A percentile compares a stretch with the other conserved stretches of the same genome.
These are phyloP conservation scores for Nothophaeocryptopus gaeumannii DNA, from an alignment of 2,329 filamentous ascomycete genomes.

Conservation along the genomic window DNA sequence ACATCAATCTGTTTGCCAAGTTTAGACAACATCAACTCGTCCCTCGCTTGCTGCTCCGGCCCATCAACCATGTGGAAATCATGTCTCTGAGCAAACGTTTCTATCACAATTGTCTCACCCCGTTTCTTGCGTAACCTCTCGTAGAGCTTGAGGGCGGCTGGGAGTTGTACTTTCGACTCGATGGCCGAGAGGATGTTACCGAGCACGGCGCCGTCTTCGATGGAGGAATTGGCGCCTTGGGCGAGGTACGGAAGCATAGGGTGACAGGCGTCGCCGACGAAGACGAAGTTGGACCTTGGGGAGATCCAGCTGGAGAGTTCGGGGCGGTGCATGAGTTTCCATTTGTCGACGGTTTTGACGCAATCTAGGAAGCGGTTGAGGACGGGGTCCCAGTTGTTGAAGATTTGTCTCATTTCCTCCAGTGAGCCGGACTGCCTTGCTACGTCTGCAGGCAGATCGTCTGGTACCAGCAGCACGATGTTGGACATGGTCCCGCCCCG, in stretches of 20 bases:
- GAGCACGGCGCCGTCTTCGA: conserved; percentile 67
- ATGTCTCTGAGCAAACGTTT: conserved; percentile 55
- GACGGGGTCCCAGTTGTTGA: conserved; percentile 64
- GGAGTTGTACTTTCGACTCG: conserved; percentile 39
- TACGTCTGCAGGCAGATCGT: conserved; percentile 57
- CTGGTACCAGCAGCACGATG: conserved; percentile 63
- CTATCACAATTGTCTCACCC: conserved; percentile 56
- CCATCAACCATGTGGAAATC: conserved; percentile 49
- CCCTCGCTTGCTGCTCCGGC: conserved; percentile 56
- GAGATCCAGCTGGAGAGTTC: conserved; percentile 58
- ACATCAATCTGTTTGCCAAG: conserved; percentile 52
- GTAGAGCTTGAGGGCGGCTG: conserved; percentile 44
- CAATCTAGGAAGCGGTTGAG: conserved; percentile 46
- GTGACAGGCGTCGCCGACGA: conserved; percentile 60
- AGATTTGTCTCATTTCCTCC: conserved; percentile 60
- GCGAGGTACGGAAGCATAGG: conserved; percentile 43
- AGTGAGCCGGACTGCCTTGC: conserved; percentile 53
- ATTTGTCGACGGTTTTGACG: conserved; percentile 63
- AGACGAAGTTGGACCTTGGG: conserved; percentile 49
- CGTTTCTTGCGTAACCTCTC: conserved; percentile 48
- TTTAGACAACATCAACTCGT: conserved; percentile 56
- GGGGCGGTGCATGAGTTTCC: conserved; percentile 62
- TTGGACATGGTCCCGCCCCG: conserved; percentile 61
- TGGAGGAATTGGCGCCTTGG: conserved; percentile 64
- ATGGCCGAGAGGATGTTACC: conserved; percentile 57